Evolutionary conservation across 163 green algal genomes (phyloP), one percentile per base, ranked within the genome.

Genomic region (Smithsoniella earleae): DNA sequence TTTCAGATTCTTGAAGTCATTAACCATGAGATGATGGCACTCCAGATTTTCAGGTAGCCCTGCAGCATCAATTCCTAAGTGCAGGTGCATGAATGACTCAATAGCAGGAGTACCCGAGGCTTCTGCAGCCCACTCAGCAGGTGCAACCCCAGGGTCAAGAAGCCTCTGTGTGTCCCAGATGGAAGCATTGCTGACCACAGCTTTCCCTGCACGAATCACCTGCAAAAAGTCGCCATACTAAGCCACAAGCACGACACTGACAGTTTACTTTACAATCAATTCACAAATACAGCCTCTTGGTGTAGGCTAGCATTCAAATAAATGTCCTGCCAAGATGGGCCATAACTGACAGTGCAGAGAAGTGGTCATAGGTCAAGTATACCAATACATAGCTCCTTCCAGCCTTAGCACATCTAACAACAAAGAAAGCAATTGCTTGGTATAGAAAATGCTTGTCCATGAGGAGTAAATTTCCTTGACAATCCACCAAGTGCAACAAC

Each of bases 1-100:
- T 10, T 82, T 73, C 6, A 84, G 22, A 43, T 86, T 75, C 20
- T 77, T 49, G 82, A 79, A 89, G 74, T 83, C 65, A 46, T 87
- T 84, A 10, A 92, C 84, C 4, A 89, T 46, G 6, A 96, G 81
- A 78, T 96, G 91, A 78, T 96, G 91, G 77, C 83, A 87, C 76
- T 88, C 82, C 46, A 93, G 62, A 30, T 90, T 79, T 10, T 79
- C 31, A 3, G 82, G 78, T 28, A 92, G 73, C 25, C 86, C 90
- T 0, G 77, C 75, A 2, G 86, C 86, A 76, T 96, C 85, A 36
- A 98, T 92, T 33, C 91, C 91, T 20, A 97, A 73, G 73, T 97
- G 91, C 34, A 97, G 79, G 79, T 97, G 92, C 81, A 98, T 87
- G 77, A 98, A 97, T 65, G 77, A 90, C 27, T 88, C 81, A 55